A percentile compares a stretch with the other conserved stretches of the same genome.
Conservation (phyloP, 768 basidiomycete genomes). For the Heimioporus sp. region DNA sequence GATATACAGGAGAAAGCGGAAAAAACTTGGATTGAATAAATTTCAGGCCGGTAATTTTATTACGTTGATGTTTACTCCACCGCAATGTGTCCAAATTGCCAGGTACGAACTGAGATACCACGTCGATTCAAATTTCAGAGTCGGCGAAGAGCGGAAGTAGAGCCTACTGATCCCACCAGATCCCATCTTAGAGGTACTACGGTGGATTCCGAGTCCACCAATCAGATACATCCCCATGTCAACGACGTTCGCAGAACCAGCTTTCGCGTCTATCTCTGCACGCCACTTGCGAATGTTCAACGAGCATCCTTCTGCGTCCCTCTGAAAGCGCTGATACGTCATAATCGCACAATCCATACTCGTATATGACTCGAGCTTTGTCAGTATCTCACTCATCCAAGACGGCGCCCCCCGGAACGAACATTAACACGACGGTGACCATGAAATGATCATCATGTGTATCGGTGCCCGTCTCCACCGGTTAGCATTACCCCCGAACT, state of each 20-base stretch:
- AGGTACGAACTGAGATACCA: slow-evolving; percentile 1
- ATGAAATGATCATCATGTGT: no score
- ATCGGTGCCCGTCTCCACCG: background rate
- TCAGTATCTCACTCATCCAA: slow-evolving; percentile 1
- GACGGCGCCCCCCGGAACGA: no score
- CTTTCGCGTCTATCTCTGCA: background rate
- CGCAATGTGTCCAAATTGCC: background rate
- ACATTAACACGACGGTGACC: no score
- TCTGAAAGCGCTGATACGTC: no score
- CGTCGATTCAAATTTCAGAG: background rate
- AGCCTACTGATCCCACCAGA: background rate
- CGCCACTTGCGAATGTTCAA: background rate
- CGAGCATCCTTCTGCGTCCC: background rate
- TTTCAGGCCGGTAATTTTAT: background rate
- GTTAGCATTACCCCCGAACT: background rate
- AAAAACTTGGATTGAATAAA: background rate
- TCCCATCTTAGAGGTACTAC: slow-evolving; percentile 1
- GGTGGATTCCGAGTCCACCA: background rate
- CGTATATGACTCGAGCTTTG: slow-evolving; percentile 1
- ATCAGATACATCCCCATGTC: background rate
- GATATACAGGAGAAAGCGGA: background rate
- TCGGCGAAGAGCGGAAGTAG: background rate
- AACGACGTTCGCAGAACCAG: background rate
- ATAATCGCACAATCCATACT: slow-evolving; percentile 1
- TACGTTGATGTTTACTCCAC: background rate